Evolutionary conservation across 805 yeast species (phyloP), one percentile per base, ranked within the genome.

Genomic region (Wickerhamiella dianesei): DNA sequence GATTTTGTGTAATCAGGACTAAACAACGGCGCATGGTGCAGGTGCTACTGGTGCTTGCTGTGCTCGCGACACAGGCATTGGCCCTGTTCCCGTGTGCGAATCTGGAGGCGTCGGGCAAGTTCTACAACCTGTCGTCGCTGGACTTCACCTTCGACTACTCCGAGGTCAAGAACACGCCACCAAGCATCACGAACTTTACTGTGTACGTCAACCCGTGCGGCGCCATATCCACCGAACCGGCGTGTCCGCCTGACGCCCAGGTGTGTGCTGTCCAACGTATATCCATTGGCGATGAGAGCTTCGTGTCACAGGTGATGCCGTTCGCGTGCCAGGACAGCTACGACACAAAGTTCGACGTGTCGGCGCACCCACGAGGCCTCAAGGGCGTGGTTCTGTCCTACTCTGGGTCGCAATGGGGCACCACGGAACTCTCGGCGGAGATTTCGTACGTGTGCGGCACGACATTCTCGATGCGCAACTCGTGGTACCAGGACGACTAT

Each of bases 201-300:
- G 84, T 95, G 88, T 76, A 71, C 56, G 52, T 88, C 35, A 81
- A 85, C 44, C 68, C 86, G 6, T 85, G 94, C 65, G 77, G 75
- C 41, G 65, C 74, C 0, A 60, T 71, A n/a, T 58, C 62, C 19
- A 50, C 57, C 18, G 58, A 58, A 9, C 63, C 59, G 8, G 62
- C 70, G 8, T 88, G 96, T 64, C 80, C 87, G 0, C 65, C 66
- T 42, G 78, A 80, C 51, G 76, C 88, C 1, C 83, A 82, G 53
- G 61, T 88, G 6, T 89, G 98, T 63, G 95, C 94, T 2, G 58
- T 82, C 16, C 78, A 82, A 20, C 57, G 67, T 9, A 71, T 83
- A 3, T 59, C 64, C 13, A 52, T 79, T 17, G 78, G 79, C n/a
- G 73, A 72, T 17, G 58, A 64, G 25, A 62, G 76, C 2, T 50